Conservation (phyloP, 1,284 basidiomycete species). For the Ceratobasidium sp. region DNA sequence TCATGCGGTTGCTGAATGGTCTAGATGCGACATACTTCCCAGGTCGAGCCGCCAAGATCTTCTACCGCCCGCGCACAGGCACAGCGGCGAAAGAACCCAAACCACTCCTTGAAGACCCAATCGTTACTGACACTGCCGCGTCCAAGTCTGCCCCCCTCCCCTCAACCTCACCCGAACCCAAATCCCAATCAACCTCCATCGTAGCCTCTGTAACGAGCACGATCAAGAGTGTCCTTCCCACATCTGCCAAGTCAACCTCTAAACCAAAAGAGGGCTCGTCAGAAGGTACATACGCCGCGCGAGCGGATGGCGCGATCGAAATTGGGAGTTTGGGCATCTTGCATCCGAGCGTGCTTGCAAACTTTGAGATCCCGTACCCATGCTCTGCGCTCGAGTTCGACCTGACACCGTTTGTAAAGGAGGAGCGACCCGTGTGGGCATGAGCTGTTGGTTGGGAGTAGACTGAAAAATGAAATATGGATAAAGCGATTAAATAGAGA, state of each 20-base stretch:
- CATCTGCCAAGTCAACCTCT: slow-evolving; percentile 49
- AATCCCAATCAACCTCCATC: slow-evolving; percentile 54
- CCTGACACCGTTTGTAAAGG: slow-evolving; percentile 90
- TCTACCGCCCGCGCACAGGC: slow-evolving; percentile 70
- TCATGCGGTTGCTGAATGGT: neutral
- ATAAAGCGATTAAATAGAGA: slow-evolving; percentile 5
- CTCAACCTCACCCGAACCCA: slow-evolving; percentile 48
- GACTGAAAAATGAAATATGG: neutral
- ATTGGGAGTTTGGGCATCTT: slow-evolving; percentile 90
- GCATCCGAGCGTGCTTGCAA: slow-evolving; percentile 89
- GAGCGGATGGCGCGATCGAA: slow-evolving; percentile 64
- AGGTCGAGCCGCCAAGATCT: slow-evolving; percentile 91
- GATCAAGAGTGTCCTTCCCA: slow-evolving; percentile 56
- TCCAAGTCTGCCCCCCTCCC: slow-evolving; percentile 50
- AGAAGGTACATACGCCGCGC: slow-evolving; percentile 56
- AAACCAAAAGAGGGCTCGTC: slow-evolving; percentile 53
- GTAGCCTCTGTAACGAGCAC: slow-evolving; percentile 51
- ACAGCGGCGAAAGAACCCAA: slow-evolving; percentile 21
- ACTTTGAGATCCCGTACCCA: slow-evolving; percentile 95
- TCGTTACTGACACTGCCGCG: slow-evolving; percentile 31
- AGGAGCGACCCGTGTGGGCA: slow-evolving; percentile 54
- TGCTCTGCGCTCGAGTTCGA: slow-evolving; percentile 96
- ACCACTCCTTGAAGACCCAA: slow-evolving; percentile 31
- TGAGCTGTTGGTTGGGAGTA: neutral
- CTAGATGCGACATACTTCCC: slow-evolving; percentile 93